A percentile compares a stretch with the other conserved stretches of the same genome.
phyloP scores from a whole-genome alignment of 768 basidiomycete species.

The Panaeolus papilionaceus region DNA sequence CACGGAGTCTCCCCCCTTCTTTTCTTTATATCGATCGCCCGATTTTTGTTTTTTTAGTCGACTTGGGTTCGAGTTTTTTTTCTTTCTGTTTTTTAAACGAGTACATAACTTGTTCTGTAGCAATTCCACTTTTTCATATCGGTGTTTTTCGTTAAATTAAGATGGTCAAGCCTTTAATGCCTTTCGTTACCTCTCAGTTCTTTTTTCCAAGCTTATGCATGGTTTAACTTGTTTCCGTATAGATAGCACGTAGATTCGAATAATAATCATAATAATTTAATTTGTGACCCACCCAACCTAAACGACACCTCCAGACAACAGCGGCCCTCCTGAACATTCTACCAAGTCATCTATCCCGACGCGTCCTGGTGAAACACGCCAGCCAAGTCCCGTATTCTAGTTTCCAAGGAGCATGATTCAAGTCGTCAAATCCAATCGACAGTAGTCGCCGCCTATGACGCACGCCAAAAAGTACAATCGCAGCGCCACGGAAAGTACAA shows the following conservation, averaged over 20 bases:
- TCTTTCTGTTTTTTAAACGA: neutral
- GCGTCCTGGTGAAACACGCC: conserved; percentile 5
- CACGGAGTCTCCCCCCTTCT: neutral
- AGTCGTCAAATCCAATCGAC: neutral
- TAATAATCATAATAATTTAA: neutral
- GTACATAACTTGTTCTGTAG: conserved; percentile 8
- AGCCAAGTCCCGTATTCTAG: neutral
- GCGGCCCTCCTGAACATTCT: neutral
- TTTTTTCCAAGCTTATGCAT: neutral
- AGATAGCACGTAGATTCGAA: neutral
- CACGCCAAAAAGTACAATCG: conserved; percentile 4
- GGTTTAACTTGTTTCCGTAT: neutral
- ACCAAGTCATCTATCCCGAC: neutral
- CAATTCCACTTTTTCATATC: conserved; percentile 6
- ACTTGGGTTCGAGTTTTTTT: neutral
- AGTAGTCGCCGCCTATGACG: neutral
- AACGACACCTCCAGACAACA: neutral
- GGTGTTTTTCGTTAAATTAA: conserved; percentile 3
- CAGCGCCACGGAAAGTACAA: neutral
- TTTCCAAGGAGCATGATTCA: conserved; percentile 12
- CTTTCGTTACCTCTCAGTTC: neutral
- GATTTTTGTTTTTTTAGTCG: conserved; percentile 5
- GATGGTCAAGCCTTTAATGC: neutral
- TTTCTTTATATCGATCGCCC: conserved; percentile 4
- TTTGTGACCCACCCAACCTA: neutral